phyloP scores from a whole-genome alignment of 805 yeast species.

The Kazachstania psychrophila region DNA sequence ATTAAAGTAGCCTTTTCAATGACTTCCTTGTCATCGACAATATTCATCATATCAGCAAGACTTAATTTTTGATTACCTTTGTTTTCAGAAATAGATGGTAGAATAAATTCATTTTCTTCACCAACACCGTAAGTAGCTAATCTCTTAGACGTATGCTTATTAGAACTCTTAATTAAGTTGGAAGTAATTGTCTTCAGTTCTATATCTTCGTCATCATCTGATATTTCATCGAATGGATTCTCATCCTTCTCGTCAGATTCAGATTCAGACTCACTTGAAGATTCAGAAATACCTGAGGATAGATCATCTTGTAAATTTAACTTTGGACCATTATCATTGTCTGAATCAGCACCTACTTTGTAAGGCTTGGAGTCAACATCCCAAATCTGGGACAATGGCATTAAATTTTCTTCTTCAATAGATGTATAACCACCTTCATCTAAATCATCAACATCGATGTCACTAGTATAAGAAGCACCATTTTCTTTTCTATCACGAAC shows the following conservation, averaged over 20 bases:
- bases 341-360: constrained; percentile 20
- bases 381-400: constrained; percentile 83
- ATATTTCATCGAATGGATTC: constrained; percentile 30
- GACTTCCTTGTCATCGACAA: constrained; percentile 42
- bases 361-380: constrained; percentile 52
- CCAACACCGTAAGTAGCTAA: constrained; percentile 44
- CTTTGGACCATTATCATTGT: constrained; percentile 7
- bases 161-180: constrained; percentile 29
- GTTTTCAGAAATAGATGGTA: constrained; percentile 41
- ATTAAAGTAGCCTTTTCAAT: constrained; percentile 43
- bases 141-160: constrained; percentile 32
- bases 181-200: constrained; percentile 45
- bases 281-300: constrained; percentile 6
- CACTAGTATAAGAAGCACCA: constrained; percentile 16
- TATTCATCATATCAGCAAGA: constrained; percentile 66
- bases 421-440: constrained; percentile 42
- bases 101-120: constrained; percentile 59
- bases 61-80: constrained; percentile 39
- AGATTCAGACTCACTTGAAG: constrained; percentile 5
- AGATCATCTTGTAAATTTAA: constrained; percentile 15
- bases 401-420: constrained; percentile 65
- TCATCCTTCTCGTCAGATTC: constrained; percentile 21
- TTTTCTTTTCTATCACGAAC: constrained; percentile 47
- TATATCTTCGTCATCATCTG: constrained; percentile 43
- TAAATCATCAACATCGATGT: constrained; percentile 37